Evolutionary conservation across 225 moss, liverwort and hornwort species (phyloP), one percentile per base, ranked within the genome.

Genomic region (Thuidium tamariscinum): DNA sequence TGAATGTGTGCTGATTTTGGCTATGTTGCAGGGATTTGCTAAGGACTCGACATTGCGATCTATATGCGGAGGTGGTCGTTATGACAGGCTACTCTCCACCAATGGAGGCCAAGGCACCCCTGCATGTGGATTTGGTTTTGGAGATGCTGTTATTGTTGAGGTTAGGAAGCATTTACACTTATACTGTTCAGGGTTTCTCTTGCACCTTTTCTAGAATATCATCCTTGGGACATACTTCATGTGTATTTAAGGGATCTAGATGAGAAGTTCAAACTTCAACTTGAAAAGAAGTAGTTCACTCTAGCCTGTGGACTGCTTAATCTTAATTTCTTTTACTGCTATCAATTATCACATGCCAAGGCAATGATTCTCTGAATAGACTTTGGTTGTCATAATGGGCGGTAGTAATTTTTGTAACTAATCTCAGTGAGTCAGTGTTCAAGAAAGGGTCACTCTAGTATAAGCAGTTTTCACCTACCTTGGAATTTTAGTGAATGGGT

Each of bases 101-200:
- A 96, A 93, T 88, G 98, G 98, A 84, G 98, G 98, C 73, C 89
- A 80, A 85, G 95, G 95, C 66, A 98, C 95, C 49, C 93, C 96
- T 86, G 96, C 96, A 30, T 98, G 96, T 87, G 98, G 98, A 80
- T 98, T 96, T 90, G 98, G 98, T 81, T 98, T 98, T 77, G 98
- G 98, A 79, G 98, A 98, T 90, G 98, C 98, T 83, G 98, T 98
- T 65, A 96, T 98, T 70, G 84, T 98, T 56, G 98, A 98, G 95
- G 98, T 98, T 49, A 52, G 89, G 17, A 69, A 86, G 78, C 41
- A 73, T 46, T 77, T 62, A 11, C 62, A 62, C 62, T 13, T 42
- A 41, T 85, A 21, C 41, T 27, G 30, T n/a, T n/a, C n/a, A n/a
- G n/a, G n/a, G 16, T 72, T 62, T 21, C 25, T 80, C 21, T 74